phyloP scores from a whole-genome alignment of 1,284 basidiomycete species.

The Apiotrichum mycotoxinovorans region DNA sequence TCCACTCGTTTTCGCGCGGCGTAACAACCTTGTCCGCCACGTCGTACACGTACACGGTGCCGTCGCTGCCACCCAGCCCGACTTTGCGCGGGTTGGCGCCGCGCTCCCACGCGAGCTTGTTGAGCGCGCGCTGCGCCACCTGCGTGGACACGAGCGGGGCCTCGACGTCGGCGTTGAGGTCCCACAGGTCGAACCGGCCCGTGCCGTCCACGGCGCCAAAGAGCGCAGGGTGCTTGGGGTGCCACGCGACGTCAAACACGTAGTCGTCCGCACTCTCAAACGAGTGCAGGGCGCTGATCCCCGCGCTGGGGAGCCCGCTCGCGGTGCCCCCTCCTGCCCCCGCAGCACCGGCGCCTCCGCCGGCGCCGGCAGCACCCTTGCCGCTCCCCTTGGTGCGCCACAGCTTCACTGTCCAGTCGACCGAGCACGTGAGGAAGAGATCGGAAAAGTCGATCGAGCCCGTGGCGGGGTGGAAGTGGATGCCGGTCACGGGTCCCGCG shows the following conservation, averaged over 20 bases:
- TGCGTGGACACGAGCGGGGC: slow-evolving; percentile 42
- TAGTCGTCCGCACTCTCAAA: slow-evolving; percentile 98
- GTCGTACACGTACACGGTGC: slow-evolving; percentile 88
- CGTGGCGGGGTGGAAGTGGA: slow-evolving; percentile 87
- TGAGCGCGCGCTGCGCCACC: slow-evolving; percentile 71
- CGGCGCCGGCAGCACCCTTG: slow-evolving; percentile 30
- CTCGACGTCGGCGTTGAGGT: slow-evolving; percentile 90
- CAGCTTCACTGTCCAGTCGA: slow-evolving; percentile 94
- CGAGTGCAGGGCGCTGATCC: slow-evolving; percentile 72
- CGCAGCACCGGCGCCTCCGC: too few species aligned
- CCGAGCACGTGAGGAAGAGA: slow-evolving; percentile 83
- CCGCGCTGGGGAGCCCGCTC: not conserved
- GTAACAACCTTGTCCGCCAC: slow-evolving; percentile 76
- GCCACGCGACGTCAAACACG: slow-evolving; percentile 98
- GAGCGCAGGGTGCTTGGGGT: slow-evolving; percentile 86
- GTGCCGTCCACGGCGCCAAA: slow-evolving; percentile 93
- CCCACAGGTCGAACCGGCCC: slow-evolving; percentile 94
- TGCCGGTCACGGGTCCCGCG: slow-evolving; percentile 84
- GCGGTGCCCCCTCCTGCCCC: slow-evolving; percentile 47
- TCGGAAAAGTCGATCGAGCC: slow-evolving; percentile 94
- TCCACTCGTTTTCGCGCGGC: slow-evolving; percentile 82
- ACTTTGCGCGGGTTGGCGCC: slow-evolving; percentile 69
- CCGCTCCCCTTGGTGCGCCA: slow-evolving; percentile 65
- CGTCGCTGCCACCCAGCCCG: slow-evolving; percentile 86
- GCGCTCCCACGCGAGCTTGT: slow-evolving; percentile 91